phyloP scores from a whole-genome alignment of 2,329 filamentous ascomycete species.

The Sodiomyces alkalinus region DNA sequence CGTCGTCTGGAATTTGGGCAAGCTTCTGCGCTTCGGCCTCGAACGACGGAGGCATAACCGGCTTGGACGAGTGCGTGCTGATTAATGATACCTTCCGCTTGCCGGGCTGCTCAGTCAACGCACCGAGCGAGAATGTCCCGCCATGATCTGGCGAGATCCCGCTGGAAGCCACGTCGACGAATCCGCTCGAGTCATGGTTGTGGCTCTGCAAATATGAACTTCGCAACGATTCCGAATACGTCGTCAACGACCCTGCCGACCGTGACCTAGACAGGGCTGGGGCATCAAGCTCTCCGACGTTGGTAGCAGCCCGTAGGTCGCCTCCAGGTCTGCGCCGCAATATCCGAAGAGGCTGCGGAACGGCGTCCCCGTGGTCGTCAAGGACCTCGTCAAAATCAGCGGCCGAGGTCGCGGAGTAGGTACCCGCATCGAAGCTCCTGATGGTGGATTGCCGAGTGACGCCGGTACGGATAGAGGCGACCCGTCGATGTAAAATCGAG shows the following conservation, averaged over 20 bases:
- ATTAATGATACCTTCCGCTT: slow-evolving; percentile 36
- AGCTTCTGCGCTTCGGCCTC: slow-evolving; percentile 79
- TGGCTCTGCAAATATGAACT: slow-evolving; percentile 38
- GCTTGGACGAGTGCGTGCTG: slow-evolving; percentile 47
- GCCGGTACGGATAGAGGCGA: slow-evolving; percentile 45
- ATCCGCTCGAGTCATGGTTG: slow-evolving; percentile 21
- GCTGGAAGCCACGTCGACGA: slow-evolving; percentile 28
- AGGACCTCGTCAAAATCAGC: slow-evolving; percentile 10
- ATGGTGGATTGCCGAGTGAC: slow-evolving; percentile 32
- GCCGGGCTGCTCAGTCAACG: slow-evolving; percentile 34
- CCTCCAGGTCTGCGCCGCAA: slow-evolving; percentile 62
- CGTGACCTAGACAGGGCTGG: slow-evolving; percentile 33
- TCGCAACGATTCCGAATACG: slow-evolving; percentile 43
- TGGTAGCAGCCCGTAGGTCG: slow-evolving; percentile 53
- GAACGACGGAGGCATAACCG: slow-evolving; percentile 58
- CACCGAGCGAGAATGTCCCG: slow-evolving; percentile 41
- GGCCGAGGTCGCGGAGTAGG: slow-evolving; percentile 32
- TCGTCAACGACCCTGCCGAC: slow-evolving; percentile 44
- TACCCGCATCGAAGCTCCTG: slow-evolving; percentile 47
- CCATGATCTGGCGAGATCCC: slow-evolving; percentile 20
- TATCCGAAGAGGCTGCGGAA: slow-evolving; percentile 41
- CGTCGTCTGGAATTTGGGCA: slow-evolving; percentile 75
- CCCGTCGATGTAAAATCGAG: slow-evolving; percentile 37
- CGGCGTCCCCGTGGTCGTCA: slow-evolving; percentile 27
- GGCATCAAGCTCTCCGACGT: slow-evolving; percentile 45